These are phyloP conservation scores for Tricholoma saponaceum DNA, from an alignment of 768 basidiomycete species.

Conservation along the genomic window DNA sequence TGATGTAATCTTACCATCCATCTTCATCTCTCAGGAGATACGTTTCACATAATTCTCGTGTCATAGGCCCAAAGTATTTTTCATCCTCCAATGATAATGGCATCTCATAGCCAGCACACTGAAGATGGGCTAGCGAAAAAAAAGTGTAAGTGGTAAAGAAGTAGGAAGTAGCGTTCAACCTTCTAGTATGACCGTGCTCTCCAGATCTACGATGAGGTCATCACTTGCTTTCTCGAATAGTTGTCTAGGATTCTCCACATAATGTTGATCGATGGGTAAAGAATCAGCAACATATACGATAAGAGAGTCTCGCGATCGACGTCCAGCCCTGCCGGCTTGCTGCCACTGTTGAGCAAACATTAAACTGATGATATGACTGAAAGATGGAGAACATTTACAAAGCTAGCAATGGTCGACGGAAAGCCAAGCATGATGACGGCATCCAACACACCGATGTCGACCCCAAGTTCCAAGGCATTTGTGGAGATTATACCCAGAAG, in stretches of 20 bases:
- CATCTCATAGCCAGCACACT: slow-evolving; percentile 87
- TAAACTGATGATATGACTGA: not conserved
- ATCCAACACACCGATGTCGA: slow-evolving; percentile 88
- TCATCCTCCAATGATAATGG: slow-evolving; percentile 65
- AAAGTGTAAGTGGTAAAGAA: not conserved
- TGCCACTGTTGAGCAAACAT: slow-evolving; percentile 52
- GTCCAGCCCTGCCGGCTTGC: slow-evolving; percentile 85
- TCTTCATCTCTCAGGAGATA: slow-evolving; percentile 67
- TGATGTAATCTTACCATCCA: slow-evolving; percentile 55
- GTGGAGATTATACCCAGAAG: slow-evolving; percentile 86
- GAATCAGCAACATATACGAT: slow-evolving; percentile 68
- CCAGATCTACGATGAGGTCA: slow-evolving; percentile 67
- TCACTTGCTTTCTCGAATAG: slow-evolving; percentile 60
- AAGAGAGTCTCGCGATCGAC: slow-evolving; percentile 75
- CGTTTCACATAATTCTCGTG: slow-evolving; percentile 55
- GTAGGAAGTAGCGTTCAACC: slow-evolving; percentile 19
- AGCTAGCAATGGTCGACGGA: slow-evolving; percentile 74
- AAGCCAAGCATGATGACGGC: slow-evolving; percentile 89
- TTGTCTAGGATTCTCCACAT: slow-evolving; percentile 62
- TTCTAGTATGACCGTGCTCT: slow-evolving; percentile 73
- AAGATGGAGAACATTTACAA: slow-evolving; percentile 41
- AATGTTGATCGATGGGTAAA: slow-evolving; percentile 73
- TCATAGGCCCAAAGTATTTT: slow-evolving; percentile 65
- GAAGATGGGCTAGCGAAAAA: slow-evolving; percentile 58
- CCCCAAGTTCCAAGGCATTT: slow-evolving; percentile 86